These are phyloP conservation scores for Colletotrichum noveboracense DNA, from an alignment of 2,329 filamentous ascomycete genomes.

Conservation along the genomic window DNA sequence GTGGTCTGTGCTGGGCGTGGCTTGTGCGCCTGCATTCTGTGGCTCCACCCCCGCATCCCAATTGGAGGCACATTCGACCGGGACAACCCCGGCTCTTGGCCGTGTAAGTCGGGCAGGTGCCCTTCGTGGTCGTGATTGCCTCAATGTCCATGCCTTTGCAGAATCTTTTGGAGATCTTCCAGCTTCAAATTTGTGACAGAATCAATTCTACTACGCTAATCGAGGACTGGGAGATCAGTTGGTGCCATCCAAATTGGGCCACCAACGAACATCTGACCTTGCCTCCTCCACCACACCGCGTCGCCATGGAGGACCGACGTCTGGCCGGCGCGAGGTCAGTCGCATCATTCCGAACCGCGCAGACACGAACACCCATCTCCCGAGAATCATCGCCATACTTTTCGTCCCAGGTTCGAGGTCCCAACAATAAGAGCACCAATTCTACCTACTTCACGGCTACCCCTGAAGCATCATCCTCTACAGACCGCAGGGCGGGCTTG, in stretches of 20 bases:
- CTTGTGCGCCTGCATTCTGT: neutral
- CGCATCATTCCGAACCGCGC: neutral
- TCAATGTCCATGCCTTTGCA: neutral
- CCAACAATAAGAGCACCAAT: neutral
- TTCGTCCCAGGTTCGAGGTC: neutral
- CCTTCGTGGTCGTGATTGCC: neutral
- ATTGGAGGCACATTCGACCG: neutral
- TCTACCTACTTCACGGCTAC: neutral
- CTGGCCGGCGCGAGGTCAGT: neutral
- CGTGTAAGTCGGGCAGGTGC: slow-evolving; percentile 17
- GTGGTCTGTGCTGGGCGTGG: neutral
- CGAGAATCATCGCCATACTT: neutral
- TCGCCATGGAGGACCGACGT: neutral
- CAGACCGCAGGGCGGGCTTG: neutral
- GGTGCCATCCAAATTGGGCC: neutral
- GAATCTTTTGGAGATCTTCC: neutral
- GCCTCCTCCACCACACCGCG: neutral
- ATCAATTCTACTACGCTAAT: neutral
- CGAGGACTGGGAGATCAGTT: neutral
- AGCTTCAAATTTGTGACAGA: neutral
- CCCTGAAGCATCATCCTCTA: neutral
- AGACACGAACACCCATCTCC: neutral
- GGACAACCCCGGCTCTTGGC: neutral
- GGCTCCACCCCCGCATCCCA: neutral
- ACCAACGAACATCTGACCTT: neutral